These are phyloP conservation scores for Grigorovia humatica DNA, from an alignment of 805 yeast genomes.

Conservation along the genomic window DNA sequence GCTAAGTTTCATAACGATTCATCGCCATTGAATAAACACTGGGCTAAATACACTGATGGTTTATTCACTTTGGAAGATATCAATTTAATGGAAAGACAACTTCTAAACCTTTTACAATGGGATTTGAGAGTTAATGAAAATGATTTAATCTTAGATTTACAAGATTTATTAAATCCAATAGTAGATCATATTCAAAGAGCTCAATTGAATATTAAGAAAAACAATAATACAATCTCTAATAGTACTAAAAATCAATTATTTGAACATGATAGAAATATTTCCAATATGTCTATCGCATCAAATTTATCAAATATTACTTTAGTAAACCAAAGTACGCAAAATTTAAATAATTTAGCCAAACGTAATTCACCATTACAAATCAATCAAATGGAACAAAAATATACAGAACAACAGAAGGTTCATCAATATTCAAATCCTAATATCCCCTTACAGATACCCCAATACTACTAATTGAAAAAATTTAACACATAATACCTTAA, in stretches of 20 bases:
- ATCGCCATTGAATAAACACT: conserved; percentile 66
- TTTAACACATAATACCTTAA: background rate
- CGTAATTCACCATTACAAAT: background rate
- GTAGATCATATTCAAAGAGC: conserved; percentile 35
- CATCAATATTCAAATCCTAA: background rate
- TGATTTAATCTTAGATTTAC: conserved; percentile 58
- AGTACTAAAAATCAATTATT: background rate
- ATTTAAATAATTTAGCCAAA: background rate
- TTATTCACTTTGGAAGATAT: conserved; percentile 58
- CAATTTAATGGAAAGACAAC: conserved; percentile 72
- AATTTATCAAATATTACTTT: conserved; percentile 12
- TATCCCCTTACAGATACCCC: background rate
- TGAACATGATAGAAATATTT: background rate
- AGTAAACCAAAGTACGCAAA: conserved; percentile 1
- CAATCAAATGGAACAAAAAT: background rate
- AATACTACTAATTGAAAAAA: background rate
- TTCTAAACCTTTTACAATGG: conserved; percentile 61
- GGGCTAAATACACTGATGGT: conserved; percentile 74
- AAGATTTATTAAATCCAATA: conserved; percentile 68
- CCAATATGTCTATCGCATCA: conserved; percentile 7
- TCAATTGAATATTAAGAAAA: conserved; percentile 15
- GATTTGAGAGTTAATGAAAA: conserved; percentile 54
- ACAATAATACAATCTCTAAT: conserved; percentile 7
- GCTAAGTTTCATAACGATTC: conserved; percentile 71
- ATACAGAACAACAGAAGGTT: background rate